phyloP scores from a whole-genome alignment of 805 yeast genomes.

The Teunomyces aglyptinius region DNA sequence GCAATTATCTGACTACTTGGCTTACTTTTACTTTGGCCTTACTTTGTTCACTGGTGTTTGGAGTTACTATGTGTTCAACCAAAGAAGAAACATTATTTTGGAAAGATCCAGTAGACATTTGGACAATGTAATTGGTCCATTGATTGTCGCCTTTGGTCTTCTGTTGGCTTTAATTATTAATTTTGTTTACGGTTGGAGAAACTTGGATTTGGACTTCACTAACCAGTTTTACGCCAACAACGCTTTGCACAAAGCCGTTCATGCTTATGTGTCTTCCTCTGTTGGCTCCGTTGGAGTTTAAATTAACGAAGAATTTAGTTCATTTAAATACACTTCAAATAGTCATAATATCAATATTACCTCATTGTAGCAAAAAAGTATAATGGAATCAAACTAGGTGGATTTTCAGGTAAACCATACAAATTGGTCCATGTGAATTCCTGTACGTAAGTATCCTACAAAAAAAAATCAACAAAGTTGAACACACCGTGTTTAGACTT shows the following conservation, averaged over 20 bases:
- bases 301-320: not conserved
- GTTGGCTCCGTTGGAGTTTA: not conserved
- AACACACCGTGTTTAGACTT: constrained; percentile 5
- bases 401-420: not conserved
- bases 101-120: constrained; percentile 83
- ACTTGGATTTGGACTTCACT: constrained; percentile 22
- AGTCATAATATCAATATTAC: not conserved
- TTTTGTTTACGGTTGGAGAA: constrained; percentile 60
- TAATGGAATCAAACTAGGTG: no score
- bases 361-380: not conserved
- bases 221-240: constrained; percentile 29
- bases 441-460: not conserved
- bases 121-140: constrained; percentile 88
- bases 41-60: constrained; percentile 83
- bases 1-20: constrained; percentile 62
- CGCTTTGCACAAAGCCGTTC: constrained; percentile 34
- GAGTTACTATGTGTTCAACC: constrained; percentile 80
- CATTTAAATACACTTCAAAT: not conserved
- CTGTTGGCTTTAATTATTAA: constrained; percentile 65
- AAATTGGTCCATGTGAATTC: not conserved
- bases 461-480: constrained; percentile 5
- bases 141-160: constrained; percentile 71
- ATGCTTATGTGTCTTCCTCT: constrained; percentile 29
- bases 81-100: constrained; percentile 68
- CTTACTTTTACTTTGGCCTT: constrained; percentile 75